Evolutionary conservation across 2,329 filamentous ascomycete species (phyloP).

Genomic region (Blumeria hordei): DNA sequence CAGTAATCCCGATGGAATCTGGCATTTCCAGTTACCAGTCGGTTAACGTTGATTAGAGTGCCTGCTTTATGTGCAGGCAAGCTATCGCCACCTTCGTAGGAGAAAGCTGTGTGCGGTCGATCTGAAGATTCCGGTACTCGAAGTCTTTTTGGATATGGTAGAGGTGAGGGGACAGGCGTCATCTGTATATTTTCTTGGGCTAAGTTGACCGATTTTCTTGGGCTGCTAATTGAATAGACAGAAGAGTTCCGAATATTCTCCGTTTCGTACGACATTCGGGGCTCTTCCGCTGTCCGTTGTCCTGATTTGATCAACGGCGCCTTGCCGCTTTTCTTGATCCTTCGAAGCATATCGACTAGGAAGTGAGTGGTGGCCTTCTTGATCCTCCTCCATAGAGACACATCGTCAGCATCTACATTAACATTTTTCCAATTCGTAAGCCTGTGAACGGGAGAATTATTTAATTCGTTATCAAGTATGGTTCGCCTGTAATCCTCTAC

Average conservation of each 20-base stretch:
- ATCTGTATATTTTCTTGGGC: conserved; percentile 62
- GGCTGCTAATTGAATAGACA: conserved; percentile 13
- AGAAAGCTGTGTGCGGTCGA: conserved; percentile 16
- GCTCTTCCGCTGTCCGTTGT: conserved; percentile 9
- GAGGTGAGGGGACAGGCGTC: conserved; percentile 77
- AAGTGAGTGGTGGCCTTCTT: conserved; percentile 53
- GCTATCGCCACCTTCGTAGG: conserved; percentile 18
- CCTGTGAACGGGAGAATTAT: conserved; percentile 86
- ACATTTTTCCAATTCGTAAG: conserved; percentile 78
- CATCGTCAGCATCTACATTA: conserved; percentile 68
- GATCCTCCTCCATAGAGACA: conserved; percentile 64
- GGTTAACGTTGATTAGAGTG: conserved; percentile 49
- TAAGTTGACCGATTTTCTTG: conserved; percentile 25
- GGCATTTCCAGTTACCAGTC: conserved; percentile 41
- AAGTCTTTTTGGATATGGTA: conserved; percentile 22
- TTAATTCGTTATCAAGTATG: conserved; percentile 73
- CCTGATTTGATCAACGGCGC: conserved; percentile 8
- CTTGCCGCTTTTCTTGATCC: conserved; percentile 25
- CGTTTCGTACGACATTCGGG: conserved; percentile 34
- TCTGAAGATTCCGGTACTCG: conserved; percentile 11
- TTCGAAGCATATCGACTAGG: conserved; percentile 19
- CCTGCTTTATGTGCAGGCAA: conserved; percentile 27
- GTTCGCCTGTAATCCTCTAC: conserved; percentile 91
- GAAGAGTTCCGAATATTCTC: conserved; percentile 16
- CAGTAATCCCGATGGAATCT: conserved; percentile 82